Percentiles rank a stretch among this genome's conserved stretches.
phyloP scores from a whole-genome alignment of 371 early-diverging fungal species.

The Apophysomyces elegans region DNA sequence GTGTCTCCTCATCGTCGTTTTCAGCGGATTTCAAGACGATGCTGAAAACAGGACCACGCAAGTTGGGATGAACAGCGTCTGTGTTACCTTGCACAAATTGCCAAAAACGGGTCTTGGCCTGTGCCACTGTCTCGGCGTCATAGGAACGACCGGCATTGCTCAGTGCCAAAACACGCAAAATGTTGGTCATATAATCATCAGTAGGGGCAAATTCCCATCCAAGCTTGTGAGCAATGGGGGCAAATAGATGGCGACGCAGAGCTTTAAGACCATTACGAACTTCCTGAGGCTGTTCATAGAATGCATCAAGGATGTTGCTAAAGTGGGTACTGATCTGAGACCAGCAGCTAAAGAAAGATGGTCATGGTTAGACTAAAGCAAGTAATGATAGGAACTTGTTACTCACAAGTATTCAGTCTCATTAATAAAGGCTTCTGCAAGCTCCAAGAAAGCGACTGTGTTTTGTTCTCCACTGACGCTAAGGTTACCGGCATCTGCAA shows the following conservation, averaged over 20 bases:
- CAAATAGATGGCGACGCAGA: constrained; percentile 60
- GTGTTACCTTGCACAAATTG: constrained; percentile 42
- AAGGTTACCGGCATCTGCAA: constrained; percentile 67
- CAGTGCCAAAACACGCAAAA: constrained; percentile 49
- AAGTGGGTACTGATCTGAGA: constrained; percentile 59
- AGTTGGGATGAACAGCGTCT: constrained; percentile 78
- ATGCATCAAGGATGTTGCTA: constrained; percentile 51
- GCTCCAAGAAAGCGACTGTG: constrained; percentile 59
- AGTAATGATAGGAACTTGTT: not conserved
- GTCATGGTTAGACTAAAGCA: not conserved
- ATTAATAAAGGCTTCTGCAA: constrained; percentile 51
- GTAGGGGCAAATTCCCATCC: constrained; percentile 62
- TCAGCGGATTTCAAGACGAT: constrained; percentile 73
- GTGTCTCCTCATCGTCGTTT: constrained; percentile 62
- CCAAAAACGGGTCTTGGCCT: constrained; percentile 54
- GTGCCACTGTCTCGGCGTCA: constrained; percentile 36
- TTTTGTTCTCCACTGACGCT: constrained; percentile 62
- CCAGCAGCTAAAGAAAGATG: constrained; percentile 35
- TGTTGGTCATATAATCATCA: constrained; percentile 55
- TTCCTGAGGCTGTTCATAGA: constrained; percentile 55
- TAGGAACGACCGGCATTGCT: constrained; percentile 48
- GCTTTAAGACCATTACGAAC: constrained; percentile 50
- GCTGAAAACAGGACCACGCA: constrained; percentile 81
- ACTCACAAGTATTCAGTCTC: constrained; percentile 58
- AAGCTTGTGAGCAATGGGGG: constrained; percentile 59